A percentile compares a stretch with the other conserved stretches of the same genome.
Conservation (phyloP, 1,284 basidiomycete species). For the Rhodofomes roseus region DNA sequence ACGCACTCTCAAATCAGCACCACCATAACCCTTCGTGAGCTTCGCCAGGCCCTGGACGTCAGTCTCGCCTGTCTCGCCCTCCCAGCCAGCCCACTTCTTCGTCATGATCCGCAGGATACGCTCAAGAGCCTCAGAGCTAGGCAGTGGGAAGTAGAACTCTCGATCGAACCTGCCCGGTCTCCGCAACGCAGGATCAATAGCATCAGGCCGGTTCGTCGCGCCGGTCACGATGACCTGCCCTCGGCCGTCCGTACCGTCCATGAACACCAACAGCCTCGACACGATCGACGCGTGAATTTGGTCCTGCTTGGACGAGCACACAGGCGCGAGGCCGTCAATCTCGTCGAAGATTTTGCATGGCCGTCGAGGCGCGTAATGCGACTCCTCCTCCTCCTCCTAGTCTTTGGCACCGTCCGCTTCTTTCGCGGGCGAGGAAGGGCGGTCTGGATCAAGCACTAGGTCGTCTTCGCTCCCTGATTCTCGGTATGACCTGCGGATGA, state of each 20-base stretch:
- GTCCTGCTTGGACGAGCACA: constrained; percentile 96
- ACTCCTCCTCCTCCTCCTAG: constrained; percentile 26
- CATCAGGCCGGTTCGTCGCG: constrained; percentile 96
- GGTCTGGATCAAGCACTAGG: constrained; percentile 5
- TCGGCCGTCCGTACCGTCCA: constrained; percentile 99
- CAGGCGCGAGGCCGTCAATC: constrained; percentile 97
- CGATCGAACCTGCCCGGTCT: constrained; percentile 96
- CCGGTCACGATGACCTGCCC: constrained; percentile 98
- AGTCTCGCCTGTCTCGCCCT: constrained; percentile 51
- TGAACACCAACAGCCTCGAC: constrained; percentile 91
- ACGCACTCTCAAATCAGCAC: constrained; percentile 90
- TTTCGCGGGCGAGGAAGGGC: background rate
- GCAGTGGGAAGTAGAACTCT: constrained; percentile 98
- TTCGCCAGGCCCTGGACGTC: constrained; percentile 76
- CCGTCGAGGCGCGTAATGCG: background rate
- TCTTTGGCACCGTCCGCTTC: constrained; percentile 28
- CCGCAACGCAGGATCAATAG: constrained; percentile 93
- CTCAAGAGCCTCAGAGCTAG: constrained; percentile 79
- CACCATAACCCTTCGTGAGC: constrained; percentile 96
- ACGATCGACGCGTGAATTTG: constrained; percentile 99
- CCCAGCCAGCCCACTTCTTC: constrained; percentile 85
- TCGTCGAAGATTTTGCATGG: constrained; percentile 77
- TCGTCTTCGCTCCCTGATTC: constrained; percentile 50
- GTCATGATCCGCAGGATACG: constrained; percentile 94
- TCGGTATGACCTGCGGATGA: constrained; percentile 42